Base-by-base conservation (phyloP, 371 early-diverging fungal species). In the Lichtheimia ornata region DNA sequence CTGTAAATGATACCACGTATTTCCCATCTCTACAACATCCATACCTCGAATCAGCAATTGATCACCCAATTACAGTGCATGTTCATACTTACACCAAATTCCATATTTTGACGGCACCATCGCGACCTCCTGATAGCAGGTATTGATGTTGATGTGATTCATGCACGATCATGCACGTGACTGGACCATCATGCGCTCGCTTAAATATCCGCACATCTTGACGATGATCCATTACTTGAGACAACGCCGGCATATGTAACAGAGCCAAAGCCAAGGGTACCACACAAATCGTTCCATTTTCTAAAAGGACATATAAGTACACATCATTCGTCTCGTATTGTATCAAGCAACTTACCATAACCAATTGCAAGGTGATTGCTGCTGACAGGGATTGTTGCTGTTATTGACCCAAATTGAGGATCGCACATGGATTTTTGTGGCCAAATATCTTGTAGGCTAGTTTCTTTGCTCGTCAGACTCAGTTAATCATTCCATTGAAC, bases 61-160 rank as follows among this genome's bases (percentile, higher is more conserved):
- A 9, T 17, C 2, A 18, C 47, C 5, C 47, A 47, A 47, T 0
- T 17, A 59, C 6, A 49, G 1, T 17, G 5, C 50, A 51, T 22
- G 7, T 6, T 12, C 15, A n/a, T 22, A 50, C 82, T 71, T 81
- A 90, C 91, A 86, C 85, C 11, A 90, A 57, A 56, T 88, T 86
- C 94, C 94, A 94, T 24, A 92, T 84, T 63, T 84, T 82, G 20
- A 91, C 85, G 9, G 84, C 80, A 27, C 90, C 89, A 67, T 91
- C 91, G 18, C 66, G 71, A 6, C 90, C 87, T 22, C 92, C 84
- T 1, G 84, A 86, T n/a, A 85, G 47, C 9, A 84, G 50, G 62
- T 87, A 84, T 12, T 82, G 77, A n/a, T 81, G 74, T 17, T 73
- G 76, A 22, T 77, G 70, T 13, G 76, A 74, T 41, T 83, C 82